phyloP scores from a whole-genome alignment of 208 protist species.

The Herpetomonas muscarum region DNA sequence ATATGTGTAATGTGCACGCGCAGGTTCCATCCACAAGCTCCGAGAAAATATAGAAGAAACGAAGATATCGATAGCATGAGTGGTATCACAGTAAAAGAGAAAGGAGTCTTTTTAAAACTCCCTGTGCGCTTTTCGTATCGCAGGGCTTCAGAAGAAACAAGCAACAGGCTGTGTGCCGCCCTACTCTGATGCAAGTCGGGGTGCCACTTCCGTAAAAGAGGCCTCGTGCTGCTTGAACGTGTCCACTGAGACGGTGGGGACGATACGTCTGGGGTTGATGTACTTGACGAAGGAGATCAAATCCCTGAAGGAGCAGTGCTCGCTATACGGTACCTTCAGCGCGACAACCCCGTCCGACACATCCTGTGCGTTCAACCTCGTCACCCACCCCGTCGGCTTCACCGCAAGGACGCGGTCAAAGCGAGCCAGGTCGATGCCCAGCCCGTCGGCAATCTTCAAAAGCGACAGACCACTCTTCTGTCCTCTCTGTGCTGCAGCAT shows the following conservation, averaged over 20 bases:
- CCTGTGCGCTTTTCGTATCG: not conserved
- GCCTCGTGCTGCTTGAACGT: conserved; percentile 59
- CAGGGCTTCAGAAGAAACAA: not conserved
- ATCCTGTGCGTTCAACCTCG: conserved; percentile 11
- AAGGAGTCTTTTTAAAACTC: too few relatives aligned
- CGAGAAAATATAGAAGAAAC: too few relatives aligned
- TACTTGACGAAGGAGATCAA: conserved; percentile 72
- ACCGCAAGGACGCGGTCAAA: conserved; percentile 69
- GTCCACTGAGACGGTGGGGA: conserved; percentile 74
- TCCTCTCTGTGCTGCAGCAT: too few relatives aligned
- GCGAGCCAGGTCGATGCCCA: conserved; percentile 33
- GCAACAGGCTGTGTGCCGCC: conserved; percentile 45
- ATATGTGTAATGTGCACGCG: too few relatives aligned
- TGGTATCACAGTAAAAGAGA: not conserved
- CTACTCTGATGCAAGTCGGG: conserved; percentile 40
- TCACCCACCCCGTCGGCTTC: conserved; percentile 83
- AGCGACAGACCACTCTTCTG: too few relatives aligned
- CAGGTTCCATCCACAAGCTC: too few relatives aligned
- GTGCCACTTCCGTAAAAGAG: conserved; percentile 63
- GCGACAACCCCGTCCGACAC: conserved; percentile 26
- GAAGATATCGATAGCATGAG: not conserved
- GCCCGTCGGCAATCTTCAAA: conserved; percentile 29
- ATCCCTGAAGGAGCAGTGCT: conserved; percentile 84
- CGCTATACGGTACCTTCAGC: conserved; percentile 79
- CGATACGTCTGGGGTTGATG: conserved; percentile 55